Evolutionary conservation across 2,329 filamentous ascomycete genomes (phyloP).

Genomic region (Atkinsonella hypoxylon): DNA sequence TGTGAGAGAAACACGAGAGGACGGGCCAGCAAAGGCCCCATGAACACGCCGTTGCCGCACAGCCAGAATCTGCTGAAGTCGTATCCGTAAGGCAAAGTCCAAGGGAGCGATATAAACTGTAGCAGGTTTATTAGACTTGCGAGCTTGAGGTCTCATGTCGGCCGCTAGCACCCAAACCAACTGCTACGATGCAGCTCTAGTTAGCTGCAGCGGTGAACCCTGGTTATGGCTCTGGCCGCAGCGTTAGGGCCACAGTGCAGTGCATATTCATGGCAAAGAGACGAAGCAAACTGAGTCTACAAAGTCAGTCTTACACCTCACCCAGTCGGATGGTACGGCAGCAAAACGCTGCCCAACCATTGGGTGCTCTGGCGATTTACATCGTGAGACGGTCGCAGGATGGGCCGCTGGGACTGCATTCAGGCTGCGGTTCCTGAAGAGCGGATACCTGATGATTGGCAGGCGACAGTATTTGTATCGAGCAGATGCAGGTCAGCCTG

Average conservation of each 20-base stretch:
- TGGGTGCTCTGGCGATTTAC: conserved; percentile 5
- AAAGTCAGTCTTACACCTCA: neutral
- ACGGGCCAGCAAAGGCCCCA: no score
- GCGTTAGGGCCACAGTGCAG: neutral
- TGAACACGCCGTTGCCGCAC: no score
- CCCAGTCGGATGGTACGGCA: conserved; percentile 2
- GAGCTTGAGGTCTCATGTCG: no score
- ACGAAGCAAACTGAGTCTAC: no score
- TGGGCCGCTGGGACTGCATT: conserved; percentile 5
- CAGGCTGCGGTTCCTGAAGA: conserved; percentile 7
- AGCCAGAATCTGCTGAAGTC: no score
- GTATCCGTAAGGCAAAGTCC: no score
- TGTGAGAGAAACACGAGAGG: no score
- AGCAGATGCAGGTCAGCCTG: conserved; percentile 1
- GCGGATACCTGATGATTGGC: conserved; percentile 1
- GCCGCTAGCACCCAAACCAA: neutral
- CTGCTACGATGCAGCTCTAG: neutral
- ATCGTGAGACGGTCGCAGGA: conserved; percentile 6
- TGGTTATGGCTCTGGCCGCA: neutral
- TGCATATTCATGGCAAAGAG: neutral
- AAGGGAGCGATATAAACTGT: no score
- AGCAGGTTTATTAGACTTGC: no score
- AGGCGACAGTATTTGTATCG: neutral
- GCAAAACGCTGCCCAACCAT: conserved; percentile 6
- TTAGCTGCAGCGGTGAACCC: neutral